Percentiles rank a stretch among this genome's conserved stretches.
Conservation (phyloP, 306 rosid genomes). For the Cyclanthera cordifolia region DNA sequence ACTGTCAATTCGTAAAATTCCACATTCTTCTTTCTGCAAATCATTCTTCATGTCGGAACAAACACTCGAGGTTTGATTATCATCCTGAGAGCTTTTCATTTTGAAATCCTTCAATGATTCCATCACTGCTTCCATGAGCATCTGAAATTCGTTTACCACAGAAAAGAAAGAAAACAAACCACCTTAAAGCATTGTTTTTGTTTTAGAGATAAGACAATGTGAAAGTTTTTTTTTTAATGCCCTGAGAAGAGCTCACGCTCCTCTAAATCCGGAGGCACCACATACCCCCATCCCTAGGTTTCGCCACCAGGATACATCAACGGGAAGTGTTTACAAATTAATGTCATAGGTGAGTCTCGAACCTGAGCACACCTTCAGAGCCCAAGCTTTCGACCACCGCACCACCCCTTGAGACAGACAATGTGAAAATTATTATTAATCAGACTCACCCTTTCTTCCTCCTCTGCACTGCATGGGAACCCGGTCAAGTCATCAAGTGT, state of each 20-base stretch:
- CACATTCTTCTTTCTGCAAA: conserved; percentile 22
- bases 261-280: too few species aligned
- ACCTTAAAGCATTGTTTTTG: neutral
- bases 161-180: neutral
- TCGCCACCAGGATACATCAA: too few species aligned
- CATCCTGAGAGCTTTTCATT: conserved; percentile 27
- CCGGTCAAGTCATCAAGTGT: conserved; percentile 63
- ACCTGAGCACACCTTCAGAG: too few species aligned
- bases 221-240: too few species aligned
- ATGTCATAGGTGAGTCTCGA: too few species aligned
- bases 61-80: conserved; percentile 21
- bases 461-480: conserved; percentile 47
- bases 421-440: conserved; percentile 16
- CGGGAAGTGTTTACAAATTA: too few species aligned
- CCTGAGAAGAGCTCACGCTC: too few species aligned
- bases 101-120: conserved; percentile 56
- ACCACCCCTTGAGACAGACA: too few species aligned
- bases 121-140: conserved; percentile 67
- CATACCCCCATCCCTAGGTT: too few species aligned
- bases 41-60: conserved; percentile 19
- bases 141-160: conserved; percentile 30
- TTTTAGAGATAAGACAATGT: conserved; percentile 9
- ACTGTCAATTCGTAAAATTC: conserved; percentile 21
- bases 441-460: conserved; percentile 73
- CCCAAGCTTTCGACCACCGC: too few species aligned